phyloP scores from a whole-genome alignment of 2,329 filamentous ascomycete species.

The Ambrosiella xylebori region DNA sequence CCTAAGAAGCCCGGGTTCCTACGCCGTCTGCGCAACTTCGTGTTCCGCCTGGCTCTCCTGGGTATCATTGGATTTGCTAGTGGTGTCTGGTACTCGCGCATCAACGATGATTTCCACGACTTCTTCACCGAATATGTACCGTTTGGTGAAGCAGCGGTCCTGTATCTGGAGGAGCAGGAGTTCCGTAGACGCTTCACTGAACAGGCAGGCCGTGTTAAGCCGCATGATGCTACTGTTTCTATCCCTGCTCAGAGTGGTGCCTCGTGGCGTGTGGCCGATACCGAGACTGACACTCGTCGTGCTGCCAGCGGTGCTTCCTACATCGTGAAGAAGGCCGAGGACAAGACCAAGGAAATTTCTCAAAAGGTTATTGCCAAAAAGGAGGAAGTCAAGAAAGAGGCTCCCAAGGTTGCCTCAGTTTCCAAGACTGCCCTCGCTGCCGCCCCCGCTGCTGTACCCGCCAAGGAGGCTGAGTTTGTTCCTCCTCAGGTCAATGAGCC shows the following conservation, averaged over 20 bases:
- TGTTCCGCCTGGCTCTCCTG: constrained; percentile 61
- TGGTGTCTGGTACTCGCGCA: constrained; percentile 79
- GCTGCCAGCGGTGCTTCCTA: constrained; percentile 35
- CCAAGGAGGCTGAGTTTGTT: constrained; percentile 25
- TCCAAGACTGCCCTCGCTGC: constrained; percentile 16
- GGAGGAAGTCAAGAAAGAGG: constrained; percentile 17
- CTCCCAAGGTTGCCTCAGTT: constrained; percentile 17
- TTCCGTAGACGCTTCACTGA: constrained; percentile 69
- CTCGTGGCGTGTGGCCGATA: constrained; percentile 58
- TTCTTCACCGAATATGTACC: constrained; percentile 97
- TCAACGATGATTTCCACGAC: constrained; percentile 97
- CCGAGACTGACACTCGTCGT: constrained; percentile 40
- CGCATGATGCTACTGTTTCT: constrained; percentile 54
- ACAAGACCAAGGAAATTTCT: constrained; percentile 17
- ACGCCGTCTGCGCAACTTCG: constrained; percentile 58
- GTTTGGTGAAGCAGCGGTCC: constrained; percentile 82
- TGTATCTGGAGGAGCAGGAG: constrained; percentile 89
- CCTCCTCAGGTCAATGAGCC: constrained; percentile 49
- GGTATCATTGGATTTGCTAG: constrained; percentile 66
- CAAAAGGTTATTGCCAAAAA: neutral
- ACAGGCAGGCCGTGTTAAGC: constrained; percentile 29
- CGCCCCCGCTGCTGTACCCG: constrained; percentile 13
- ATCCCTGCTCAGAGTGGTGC: constrained; percentile 76
- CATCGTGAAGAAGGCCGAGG: constrained; percentile 19
- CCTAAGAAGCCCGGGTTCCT: constrained; percentile 46